Percentiles rank a stretch among this genome's conserved stretches.
These are phyloP conservation scores for Dittrichia graveolens DNA, from an alignment of 129 eudicot species.

Conservation along the genomic window DNA sequence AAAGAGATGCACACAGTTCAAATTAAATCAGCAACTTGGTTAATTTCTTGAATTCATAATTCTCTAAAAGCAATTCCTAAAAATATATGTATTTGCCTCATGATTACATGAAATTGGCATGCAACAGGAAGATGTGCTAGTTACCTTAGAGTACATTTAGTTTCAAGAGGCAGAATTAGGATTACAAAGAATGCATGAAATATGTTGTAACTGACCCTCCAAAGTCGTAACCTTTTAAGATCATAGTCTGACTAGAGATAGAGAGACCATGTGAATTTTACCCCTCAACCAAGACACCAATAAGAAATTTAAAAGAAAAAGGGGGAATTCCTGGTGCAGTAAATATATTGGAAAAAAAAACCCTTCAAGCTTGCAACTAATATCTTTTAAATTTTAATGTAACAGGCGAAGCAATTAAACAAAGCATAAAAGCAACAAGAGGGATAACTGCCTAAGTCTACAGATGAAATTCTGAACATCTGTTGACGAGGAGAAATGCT, in stretches of 20 bases:
- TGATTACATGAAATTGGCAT: not conserved
- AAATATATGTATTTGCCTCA: not conserved
- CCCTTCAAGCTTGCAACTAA: not conserved
- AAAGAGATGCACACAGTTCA: not conserved
- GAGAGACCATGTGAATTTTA: slow-evolving; percentile 13
- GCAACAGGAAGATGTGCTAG: not conserved
- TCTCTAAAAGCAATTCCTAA: not conserved
- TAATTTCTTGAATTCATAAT: not conserved
- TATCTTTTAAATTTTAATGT: not conserved
- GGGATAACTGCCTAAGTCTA: not conserved
- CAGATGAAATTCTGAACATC: not conserved
- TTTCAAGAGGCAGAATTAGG: slow-evolving; percentile 14
- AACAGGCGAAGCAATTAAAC: not conserved
- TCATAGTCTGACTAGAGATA: not conserved
- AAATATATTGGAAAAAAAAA: too few relatives aligned
- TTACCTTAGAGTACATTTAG: not conserved
- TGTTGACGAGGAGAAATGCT: not conserved
- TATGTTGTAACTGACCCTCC: not conserved
- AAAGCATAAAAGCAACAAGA: not conserved
- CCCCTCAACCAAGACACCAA: too few relatives aligned
- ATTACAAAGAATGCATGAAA: not conserved
- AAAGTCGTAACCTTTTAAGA: not conserved
- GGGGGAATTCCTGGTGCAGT: not conserved
- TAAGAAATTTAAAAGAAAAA: not conserved
- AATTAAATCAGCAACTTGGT: not conserved